Evolutionary conservation across 345 rosid species (phyloP).

Genomic region (Arabidopsis suecica): DNA sequence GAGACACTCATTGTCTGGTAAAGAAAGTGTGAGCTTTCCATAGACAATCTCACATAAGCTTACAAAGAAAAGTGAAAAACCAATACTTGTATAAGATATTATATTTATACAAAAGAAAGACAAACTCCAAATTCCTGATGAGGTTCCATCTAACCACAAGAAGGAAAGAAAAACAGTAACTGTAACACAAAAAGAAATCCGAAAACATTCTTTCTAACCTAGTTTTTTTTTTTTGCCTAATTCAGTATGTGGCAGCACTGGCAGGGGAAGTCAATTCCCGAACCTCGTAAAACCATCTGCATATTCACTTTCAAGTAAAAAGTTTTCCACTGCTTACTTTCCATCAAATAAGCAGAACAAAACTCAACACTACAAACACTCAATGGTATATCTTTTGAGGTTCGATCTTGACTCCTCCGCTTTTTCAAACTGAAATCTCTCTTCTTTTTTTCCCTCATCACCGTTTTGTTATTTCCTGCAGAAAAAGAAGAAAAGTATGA

Average conservation of each 20-base stretch:
- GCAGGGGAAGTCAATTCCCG: constrained; percentile 93
- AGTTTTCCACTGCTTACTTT: constrained; percentile 41
- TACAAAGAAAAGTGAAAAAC: not conserved
- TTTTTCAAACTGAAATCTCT: constrained; percentile 35
- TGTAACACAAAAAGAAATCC: constrained; percentile 19
- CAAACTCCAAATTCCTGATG: constrained; percentile 26
- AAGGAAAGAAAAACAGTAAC: constrained; percentile 30
- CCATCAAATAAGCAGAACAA: constrained; percentile 42
- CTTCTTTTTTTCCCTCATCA: constrained; percentile 21
- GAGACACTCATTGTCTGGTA: not conserved
- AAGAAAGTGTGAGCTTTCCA: not conserved
- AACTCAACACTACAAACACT: constrained; percentile 39
- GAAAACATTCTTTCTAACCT: constrained; percentile 20
- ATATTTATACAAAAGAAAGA: constrained; percentile 14
- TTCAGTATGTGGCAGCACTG: constrained; percentile 18
- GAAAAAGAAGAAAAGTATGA: constrained; percentile 8
- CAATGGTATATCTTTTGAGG: constrained; percentile 62
- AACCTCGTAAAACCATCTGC: constrained; percentile 64
- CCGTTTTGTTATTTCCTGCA: constrained; percentile 27
- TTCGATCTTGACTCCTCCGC: constrained; percentile 92
- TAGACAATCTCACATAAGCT: constrained; percentile 1
- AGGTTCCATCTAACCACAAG: constrained; percentile 17
- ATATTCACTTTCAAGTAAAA: constrained; percentile 21
- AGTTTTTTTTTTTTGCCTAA: not conserved
- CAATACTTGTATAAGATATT: not conserved